Base-by-base conservation (phyloP, 176 grass and related monocot species). In the barley (Hordeum vulgare) region DNA sequence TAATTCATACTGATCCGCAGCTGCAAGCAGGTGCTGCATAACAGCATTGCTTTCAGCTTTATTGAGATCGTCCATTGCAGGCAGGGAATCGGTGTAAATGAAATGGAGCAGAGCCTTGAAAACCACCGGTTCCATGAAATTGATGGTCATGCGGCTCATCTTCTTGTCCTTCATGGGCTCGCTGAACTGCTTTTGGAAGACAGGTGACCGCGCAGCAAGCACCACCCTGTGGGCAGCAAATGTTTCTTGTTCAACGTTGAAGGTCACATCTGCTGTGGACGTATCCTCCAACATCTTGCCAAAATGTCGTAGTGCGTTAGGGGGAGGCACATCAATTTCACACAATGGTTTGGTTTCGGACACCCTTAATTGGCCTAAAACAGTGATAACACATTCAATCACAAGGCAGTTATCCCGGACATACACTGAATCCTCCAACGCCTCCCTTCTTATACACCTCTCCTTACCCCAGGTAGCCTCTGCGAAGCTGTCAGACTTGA, bases 101-200 rank as follows among this genome's bases (percentile, higher is more conserved):
- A 78, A 85, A 49, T 86, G 63, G 49, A 89, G 86, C 47, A 92
- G 40, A 24, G 73, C 67, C 63, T 78, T 75, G 35, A 88, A 91
- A 41, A 86, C 86, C 20, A 2, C 0, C 3, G 86, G 63, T 23
- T 84, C 29, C 90, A 92, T 53, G 66, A 39, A 58, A 6, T 69
- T 8, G 18, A 92, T 80, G 58, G 44, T 27, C 18, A 88, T 66
- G 21, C 26, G 18, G 10, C 20, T 18, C 28, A 29, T 69, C n/a
- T 66, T 26, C 1, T 91, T 71, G 14, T 49, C 45, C 3, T 40
- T 51, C 77, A 66, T 39, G 35, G 58, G 12, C 25, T 58, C 56
- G 18, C 33, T 49, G 71, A 91, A 63, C 79, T 85, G 41, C 8
- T 86, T 76, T 8, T 47, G 75, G 39, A 92, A 77, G 15, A 89